Percentiles rank a stretch among this genome's conserved stretches.
phyloP scores from a whole-genome alignment of 2,329 filamentous ascomycete species.

The Penicillium palitans region DNA sequence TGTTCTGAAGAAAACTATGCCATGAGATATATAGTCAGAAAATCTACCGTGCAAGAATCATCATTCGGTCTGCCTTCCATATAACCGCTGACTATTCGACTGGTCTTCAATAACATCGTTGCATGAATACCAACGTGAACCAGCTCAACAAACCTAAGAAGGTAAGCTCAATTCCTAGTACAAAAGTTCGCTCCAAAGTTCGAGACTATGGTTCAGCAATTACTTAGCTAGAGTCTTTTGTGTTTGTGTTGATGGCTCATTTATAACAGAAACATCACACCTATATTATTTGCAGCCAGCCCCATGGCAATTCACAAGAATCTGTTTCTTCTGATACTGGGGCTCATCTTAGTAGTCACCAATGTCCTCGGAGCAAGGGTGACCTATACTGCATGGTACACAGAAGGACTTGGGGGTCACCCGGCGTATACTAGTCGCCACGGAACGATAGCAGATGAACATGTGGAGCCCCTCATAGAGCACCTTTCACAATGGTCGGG shows the following conservation, averaged over 20 bases:
- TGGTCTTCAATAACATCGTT: background rate
- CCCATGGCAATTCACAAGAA: background rate
- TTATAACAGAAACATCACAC: background rate
- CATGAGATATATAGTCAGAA: background rate
- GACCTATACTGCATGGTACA: background rate
- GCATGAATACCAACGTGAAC: background rate
- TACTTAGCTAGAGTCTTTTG: background rate
- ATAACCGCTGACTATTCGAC: background rate
- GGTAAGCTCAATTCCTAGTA: background rate
- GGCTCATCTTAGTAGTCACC: background rate
- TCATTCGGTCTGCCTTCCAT: background rate
- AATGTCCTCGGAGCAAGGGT: background rate
- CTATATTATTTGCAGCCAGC: background rate
- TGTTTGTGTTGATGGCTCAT: background rate
- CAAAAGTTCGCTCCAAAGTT: background rate
- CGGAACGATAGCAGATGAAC: background rate
- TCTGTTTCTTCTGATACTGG: background rate
- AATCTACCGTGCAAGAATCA: background rate
- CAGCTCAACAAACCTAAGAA: background rate
- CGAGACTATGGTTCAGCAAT: background rate
- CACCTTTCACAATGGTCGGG: background rate
- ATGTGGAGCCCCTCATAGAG: background rate
- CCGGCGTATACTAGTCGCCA: background rate
- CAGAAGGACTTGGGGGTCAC: background rate
- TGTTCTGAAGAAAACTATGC: background rate